These are phyloP conservation scores for Boletellus sp. DNA, from an alignment of 1,284 basidiomycete species.

Conservation along the genomic window DNA sequence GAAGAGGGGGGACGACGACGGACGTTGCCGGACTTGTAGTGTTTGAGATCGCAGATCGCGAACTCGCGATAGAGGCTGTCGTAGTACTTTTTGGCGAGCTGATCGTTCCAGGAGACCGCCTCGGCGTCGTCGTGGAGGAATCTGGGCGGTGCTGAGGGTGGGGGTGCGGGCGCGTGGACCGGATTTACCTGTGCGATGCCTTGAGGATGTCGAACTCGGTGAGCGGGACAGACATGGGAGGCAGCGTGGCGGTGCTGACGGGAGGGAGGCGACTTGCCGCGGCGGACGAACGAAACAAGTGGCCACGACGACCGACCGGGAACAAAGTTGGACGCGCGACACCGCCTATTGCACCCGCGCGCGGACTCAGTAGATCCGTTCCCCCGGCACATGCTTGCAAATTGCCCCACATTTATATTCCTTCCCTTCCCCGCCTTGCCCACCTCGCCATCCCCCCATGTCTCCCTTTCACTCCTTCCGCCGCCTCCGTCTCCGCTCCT, in stretches of 20 bases:
- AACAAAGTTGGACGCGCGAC: too few species aligned
- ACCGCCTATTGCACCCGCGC: too few species aligned
- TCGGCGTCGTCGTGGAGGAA: constrained; percentile 72
- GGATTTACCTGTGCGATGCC: constrained; percentile 53
- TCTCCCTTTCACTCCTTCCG: constrained; percentile 15
- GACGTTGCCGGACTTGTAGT: constrained; percentile 89
- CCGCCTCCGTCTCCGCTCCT: constrained; percentile 19
- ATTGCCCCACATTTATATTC: constrained; percentile 9
- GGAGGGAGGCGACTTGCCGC: too few species aligned
- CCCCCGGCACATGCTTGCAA: background rate
- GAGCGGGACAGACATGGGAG: constrained; percentile 1
- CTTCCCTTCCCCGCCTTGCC: background rate
- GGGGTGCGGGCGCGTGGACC: background rate
- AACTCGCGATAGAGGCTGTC: constrained; percentile 84
- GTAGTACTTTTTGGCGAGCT: constrained; percentile 85
- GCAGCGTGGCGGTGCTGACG: too few species aligned
- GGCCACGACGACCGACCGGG: too few species aligned
- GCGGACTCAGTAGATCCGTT: too few species aligned
- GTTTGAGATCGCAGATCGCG: constrained; percentile 89
- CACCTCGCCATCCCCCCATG: background rate
- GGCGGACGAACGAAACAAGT: too few species aligned
- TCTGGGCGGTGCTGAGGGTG: constrained; percentile 37
- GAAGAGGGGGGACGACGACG: constrained; percentile 14
- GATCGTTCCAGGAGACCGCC: constrained; percentile 66
- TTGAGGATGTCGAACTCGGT: constrained; percentile 68